These are phyloP conservation scores for Fusarium redolens DNA, from an alignment of 2,329 filamentous ascomycete species.

Conservation along the genomic window DNA sequence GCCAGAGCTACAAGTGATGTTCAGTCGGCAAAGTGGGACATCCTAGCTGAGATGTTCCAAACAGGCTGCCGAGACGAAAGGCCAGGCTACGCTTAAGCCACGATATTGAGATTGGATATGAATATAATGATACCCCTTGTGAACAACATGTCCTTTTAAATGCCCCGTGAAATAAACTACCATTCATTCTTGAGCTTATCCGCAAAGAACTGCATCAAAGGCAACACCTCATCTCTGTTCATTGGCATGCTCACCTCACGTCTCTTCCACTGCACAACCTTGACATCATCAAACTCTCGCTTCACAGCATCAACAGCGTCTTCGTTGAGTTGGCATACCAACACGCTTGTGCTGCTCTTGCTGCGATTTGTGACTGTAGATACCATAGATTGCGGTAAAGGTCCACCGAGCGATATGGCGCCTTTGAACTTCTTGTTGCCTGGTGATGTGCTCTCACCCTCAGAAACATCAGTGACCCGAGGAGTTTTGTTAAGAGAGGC, in stretches of 20 bases:
- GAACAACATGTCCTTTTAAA: background rate
- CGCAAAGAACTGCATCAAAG: slow-evolving; percentile 87
- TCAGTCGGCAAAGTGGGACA: slow-evolving; percentile 76
- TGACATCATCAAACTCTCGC: slow-evolving; percentile 73
- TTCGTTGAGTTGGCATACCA: slow-evolving; percentile 71
- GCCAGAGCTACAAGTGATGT: slow-evolving; percentile 77
- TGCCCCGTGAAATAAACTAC: background rate
- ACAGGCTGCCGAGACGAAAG: slow-evolving; percentile 50
- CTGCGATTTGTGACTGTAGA: slow-evolving; percentile 56
- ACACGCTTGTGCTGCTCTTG: slow-evolving; percentile 72
- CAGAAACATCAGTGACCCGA: slow-evolving; percentile 51
- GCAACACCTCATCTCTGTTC: slow-evolving; percentile 85
- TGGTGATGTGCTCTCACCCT: slow-evolving; percentile 10
- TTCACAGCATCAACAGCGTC: slow-evolving; percentile 73
- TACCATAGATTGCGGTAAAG: slow-evolving; percentile 65
- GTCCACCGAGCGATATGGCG: slow-evolving; percentile 71
- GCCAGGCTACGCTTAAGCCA: slow-evolving; percentile 21
- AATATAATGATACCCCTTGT: slow-evolving; percentile 43
- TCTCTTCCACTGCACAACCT: slow-evolving; percentile 76
- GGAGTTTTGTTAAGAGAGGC: slow-evolving; percentile 54
- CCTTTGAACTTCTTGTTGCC: slow-evolving; percentile 59
- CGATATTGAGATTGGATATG: slow-evolving; percentile 18
- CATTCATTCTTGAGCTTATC: slow-evolving; percentile 62
- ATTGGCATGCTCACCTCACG: slow-evolving; percentile 84
- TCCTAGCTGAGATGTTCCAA: slow-evolving; percentile 83